Evolutionary conservation across 2,329 filamentous ascomycete genomes (phyloP).

Genomic region (Neofusicoccum kwambonambiense): DNA sequence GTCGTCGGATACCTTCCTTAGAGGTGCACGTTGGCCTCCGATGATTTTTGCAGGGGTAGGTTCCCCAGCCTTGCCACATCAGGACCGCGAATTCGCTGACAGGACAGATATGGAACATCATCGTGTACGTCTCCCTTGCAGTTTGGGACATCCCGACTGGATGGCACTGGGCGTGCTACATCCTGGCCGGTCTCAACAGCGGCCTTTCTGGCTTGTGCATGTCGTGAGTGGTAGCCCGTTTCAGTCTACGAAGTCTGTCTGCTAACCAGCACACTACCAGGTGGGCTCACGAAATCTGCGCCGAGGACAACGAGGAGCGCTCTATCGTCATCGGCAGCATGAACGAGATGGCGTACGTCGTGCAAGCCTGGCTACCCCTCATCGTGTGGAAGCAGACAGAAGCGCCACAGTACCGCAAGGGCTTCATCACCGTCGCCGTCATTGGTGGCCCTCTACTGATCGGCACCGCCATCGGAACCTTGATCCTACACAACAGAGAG

Average conservation of each 20-base stretch:
- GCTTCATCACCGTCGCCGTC: constrained; percentile 56
- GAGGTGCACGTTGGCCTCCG: constrained; percentile 61
- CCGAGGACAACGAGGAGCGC: constrained; percentile 61
- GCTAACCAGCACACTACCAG: constrained; percentile 16
- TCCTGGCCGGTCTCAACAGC: constrained; percentile 51
- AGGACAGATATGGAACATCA: constrained; percentile 23
- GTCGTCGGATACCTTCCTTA: constrained; percentile 61
- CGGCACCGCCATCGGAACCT: constrained; percentile 48
- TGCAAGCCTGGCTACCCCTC: constrained; percentile 69
- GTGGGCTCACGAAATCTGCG: constrained; percentile 57
- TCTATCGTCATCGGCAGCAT: constrained; percentile 65
- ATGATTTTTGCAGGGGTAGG: constrained; percentile 56
- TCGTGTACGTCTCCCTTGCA: constrained; percentile 46
- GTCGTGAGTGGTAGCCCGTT: constrained; percentile 38
- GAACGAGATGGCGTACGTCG: constrained; percentile 68
- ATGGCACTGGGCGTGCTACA: constrained; percentile 65
- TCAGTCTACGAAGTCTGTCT: neutral
- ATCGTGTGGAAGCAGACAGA: constrained; percentile 66
- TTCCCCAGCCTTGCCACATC: constrained; percentile 18
- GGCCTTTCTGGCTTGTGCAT: constrained; percentile 52
- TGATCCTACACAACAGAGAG: constrained; percentile 46
- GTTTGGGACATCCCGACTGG: constrained; percentile 51
- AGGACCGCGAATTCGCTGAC: neutral
- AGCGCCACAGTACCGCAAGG: constrained; percentile 60
- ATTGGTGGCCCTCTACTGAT: constrained; percentile 52